Percentiles rank a stretch among this genome's conserved stretches.
Conservation (phyloP, 768 basidiomycete species). For the Chiua virens region DNA sequence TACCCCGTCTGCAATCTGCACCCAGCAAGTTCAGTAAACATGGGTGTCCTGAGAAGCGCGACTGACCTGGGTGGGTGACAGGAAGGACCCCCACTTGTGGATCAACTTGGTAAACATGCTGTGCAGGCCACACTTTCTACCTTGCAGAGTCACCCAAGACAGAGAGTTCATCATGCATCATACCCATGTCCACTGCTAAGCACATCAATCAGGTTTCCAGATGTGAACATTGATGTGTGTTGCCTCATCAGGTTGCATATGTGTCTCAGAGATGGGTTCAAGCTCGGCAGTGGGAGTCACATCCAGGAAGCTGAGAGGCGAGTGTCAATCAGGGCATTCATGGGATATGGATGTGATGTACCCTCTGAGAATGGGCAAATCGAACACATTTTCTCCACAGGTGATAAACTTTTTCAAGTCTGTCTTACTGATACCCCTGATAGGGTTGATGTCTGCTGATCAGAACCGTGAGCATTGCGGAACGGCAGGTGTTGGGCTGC, state of each 20-base stretch:
- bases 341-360: slow-evolving; percentile 30
- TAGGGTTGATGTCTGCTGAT: slow-evolving; percentile 94
- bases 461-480: neutral
- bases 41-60: too few species aligned
- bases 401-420: slow-evolving; percentile 96
- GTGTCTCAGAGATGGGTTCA: slow-evolving; percentile 91
- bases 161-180: slow-evolving; percentile 97
- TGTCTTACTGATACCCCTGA: slow-evolving; percentile 96
- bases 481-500: slow-evolving; percentile 1
- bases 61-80: slow-evolving; percentile 80
- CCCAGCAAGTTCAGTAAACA: slow-evolving; percentile 26
- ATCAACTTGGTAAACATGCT: slow-evolving; percentile 95
- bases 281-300: slow-evolving; percentile 95
- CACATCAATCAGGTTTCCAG: neutral
- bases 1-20: slow-evolving; percentile 76
- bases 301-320: slow-evolving; percentile 68
- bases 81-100: slow-evolving; percentile 85
- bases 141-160: slow-evolving; percentile 93
- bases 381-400: slow-evolving; percentile 74
- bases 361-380: slow-evolving; percentile 82
- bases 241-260: slow-evolving; percentile 95
- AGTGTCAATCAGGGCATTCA: neutral
- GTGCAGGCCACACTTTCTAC: slow-evolving; percentile 98
- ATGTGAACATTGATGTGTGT: slow-evolving; percentile 9
- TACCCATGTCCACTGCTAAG: slow-evolving; percentile 87